Conservation (phyloP, 345 rosid genomes). For the Eucalyptus curtisii region DNA sequence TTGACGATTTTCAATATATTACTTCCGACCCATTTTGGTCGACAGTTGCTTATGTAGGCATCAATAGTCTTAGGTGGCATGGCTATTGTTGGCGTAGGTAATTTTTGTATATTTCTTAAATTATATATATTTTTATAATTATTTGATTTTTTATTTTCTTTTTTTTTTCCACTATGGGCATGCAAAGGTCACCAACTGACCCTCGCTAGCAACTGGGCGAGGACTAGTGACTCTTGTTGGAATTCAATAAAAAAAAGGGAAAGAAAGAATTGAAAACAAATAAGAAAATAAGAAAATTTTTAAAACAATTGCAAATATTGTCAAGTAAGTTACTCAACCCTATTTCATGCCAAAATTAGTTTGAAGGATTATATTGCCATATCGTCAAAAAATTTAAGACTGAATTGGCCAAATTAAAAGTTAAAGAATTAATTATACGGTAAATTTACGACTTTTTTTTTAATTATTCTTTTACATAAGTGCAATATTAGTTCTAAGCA, state of each 20-base stretch:
- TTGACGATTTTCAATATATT: neutral
- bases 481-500: too few species aligned
- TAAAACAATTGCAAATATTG: neutral
- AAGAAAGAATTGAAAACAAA: neutral
- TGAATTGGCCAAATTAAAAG: too few species aligned
- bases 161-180: neutral
- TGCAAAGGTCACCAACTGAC: neutral
- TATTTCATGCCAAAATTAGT: too few species aligned
- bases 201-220: neutral
- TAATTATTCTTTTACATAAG: too few species aligned
- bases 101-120: neutral
- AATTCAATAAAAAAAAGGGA: neutral
- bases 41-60: rapidly evolving
- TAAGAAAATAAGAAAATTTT: neutral
- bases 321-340: rapidly evolving
- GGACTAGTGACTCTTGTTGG: neutral
- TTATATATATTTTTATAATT: neutral
- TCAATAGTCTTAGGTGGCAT: rapidly evolving
- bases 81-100: rapidly evolving
- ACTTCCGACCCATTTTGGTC: rapidly evolving
- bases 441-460: too few species aligned
- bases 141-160: rapidly evolving
- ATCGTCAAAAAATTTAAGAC: too few species aligned
- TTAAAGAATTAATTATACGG: too few species aligned
- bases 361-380: too few species aligned